Percentiles rank a stretch among this genome's conserved stretches.
Conservation (phyloP, 495 filamentous ascomycete genomes). For the Podospora appendiculata region DNA sequence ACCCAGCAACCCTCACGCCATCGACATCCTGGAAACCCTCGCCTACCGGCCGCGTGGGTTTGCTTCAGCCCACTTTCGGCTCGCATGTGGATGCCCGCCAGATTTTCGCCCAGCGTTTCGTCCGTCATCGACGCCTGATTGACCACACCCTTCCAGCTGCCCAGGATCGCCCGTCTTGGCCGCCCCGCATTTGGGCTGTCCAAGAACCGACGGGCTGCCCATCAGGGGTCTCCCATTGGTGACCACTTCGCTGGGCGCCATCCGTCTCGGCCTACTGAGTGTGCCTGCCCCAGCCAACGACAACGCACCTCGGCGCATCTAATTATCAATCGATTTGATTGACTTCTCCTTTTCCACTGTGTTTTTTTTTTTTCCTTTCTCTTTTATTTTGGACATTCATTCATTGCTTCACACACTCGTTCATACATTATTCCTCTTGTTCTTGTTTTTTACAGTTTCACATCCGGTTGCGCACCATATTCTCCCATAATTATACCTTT, state of each 20-base stretch:
- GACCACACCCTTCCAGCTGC: constrained; percentile 4
- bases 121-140: constrained; percentile 5
- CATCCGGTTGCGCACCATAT: no score
- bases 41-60: not conserved
- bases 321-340: not conserved
- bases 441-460: no score
- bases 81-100: no score
- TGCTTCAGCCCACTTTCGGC: no score
- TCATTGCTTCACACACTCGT: no score
- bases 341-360: not conserved
- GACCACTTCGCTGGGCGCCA: not conserved
- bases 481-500: no score
- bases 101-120: not conserved
- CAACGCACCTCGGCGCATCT: not conserved
- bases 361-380: not conserved
- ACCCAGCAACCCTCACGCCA: no score
- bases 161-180: constrained; percentile 1
- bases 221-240: not conserved
- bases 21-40: no score
- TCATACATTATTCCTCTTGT: no score
- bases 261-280: not conserved
- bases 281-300: no score
- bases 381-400: not conserved
- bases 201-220: not conserved
- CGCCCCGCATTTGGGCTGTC: not conserved